Evolutionary conservation across 2,329 filamentous ascomycete genomes (phyloP).

Genomic region (Calonectria pseudoreteaudii): DNA sequence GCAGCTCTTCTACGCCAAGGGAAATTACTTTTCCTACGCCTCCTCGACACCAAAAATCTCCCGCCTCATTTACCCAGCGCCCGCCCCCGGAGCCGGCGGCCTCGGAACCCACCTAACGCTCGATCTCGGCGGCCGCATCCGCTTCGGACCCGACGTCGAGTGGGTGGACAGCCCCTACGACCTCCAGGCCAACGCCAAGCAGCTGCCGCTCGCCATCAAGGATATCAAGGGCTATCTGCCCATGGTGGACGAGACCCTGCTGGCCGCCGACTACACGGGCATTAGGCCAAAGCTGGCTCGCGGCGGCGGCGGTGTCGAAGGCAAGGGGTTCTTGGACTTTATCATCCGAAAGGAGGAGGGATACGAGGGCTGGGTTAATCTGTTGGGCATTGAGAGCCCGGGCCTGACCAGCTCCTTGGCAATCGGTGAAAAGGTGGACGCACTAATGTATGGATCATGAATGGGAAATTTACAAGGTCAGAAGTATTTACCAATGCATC

Average conservation of each 20-base stretch:
- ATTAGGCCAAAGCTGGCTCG: slow-evolving; percentile 85
- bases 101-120: slow-evolving; percentile 94
- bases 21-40: slow-evolving; percentile 91
- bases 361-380: slow-evolving; percentile 85
- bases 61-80: slow-evolving; percentile 89
- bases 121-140: slow-evolving; percentile 84
- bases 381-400: slow-evolving; percentile 93
- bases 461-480: not conserved
- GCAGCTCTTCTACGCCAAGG: slow-evolving; percentile 87
- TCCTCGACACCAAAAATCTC: slow-evolving; percentile 71
- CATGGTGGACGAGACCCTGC: slow-evolving; percentile 70
- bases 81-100: slow-evolving; percentile 83
- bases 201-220: slow-evolving; percentile 74
- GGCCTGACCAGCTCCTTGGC: slow-evolving; percentile 89
- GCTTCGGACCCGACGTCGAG: slow-evolving; percentile 95
- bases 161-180: slow-evolving; percentile 83
- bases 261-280: slow-evolving; percentile 88
- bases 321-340: slow-evolving; percentile 85
- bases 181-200: slow-evolving; percentile 72
- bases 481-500: not conserved
- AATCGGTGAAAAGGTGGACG: slow-evolving; percentile 80
- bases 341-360: slow-evolving; percentile 82
- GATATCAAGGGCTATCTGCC: slow-evolving; percentile 88
- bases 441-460: slow-evolving; percentile 58
- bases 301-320: slow-evolving; percentile 69